These are phyloP conservation scores for Citrullus amarus DNA, from an alignment of 306 rosid genomes.

Conservation along the genomic window DNA sequence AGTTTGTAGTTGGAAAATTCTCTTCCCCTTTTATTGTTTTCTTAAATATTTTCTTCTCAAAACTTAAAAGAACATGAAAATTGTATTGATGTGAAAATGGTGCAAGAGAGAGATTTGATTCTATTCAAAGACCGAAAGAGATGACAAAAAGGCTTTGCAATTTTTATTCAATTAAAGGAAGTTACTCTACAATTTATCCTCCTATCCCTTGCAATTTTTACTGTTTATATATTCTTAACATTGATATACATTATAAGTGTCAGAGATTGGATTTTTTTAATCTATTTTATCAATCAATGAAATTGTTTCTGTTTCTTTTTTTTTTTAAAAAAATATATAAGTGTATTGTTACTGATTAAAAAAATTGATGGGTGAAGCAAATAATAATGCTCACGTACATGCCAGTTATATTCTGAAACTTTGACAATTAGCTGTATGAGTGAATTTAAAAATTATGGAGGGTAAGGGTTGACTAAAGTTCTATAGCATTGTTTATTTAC, in stretches of 20 bases:
- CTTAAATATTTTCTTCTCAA: background rate
- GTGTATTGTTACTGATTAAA: background rate
- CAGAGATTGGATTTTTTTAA: no score
- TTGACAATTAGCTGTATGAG: background rate
- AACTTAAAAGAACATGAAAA: background rate
- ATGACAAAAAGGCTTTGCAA: background rate
- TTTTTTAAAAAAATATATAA: background rate
- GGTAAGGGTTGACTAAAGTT: background rate
- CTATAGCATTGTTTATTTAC: background rate
- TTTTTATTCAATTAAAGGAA: background rate
- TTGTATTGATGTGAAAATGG: background rate
- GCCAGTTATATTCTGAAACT: background rate
- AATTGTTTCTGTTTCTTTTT: no score
- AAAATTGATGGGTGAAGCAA: background rate
- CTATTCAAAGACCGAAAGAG: background rate
- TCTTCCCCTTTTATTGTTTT: background rate
- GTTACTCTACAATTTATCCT: background rate
- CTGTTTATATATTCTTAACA: background rate
- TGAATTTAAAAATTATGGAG: background rate
- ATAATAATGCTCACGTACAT: background rate
- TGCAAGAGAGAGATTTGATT: background rate
- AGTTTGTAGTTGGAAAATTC: background rate
- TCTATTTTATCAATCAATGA: no score
- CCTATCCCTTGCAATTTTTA: background rate
- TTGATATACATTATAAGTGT: background rate